Base-by-base conservation (phyloP, 2,329 filamentous ascomycete species). In the Apiospora kogelbergensis region DNA sequence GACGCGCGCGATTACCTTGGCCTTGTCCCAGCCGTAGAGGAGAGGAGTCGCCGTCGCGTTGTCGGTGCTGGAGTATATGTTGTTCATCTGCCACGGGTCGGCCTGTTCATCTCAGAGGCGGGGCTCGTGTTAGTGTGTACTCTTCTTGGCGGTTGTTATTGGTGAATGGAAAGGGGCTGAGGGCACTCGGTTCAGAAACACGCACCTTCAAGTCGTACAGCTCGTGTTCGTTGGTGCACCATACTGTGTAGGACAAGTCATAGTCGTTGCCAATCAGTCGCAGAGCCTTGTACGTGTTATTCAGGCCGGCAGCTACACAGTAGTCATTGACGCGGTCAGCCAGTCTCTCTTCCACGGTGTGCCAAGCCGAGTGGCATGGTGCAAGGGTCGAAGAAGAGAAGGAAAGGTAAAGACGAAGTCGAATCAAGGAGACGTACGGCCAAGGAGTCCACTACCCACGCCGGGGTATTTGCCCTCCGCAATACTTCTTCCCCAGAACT, bases 171-270 rank as follows among this genome's bases (percentile, higher is more conserved):
- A 9, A 30, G 4, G 41, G 10, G 64, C 2, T 33, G 1, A n/a
- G n/a, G 20, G 26, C 5, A 30, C 0, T n/a, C 1, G 41, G 22
- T 2, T n/a, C n/a, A n/a, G n/a, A n/a, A 4, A 6, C 11, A 22
- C 42, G 6, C 7, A 53, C 65, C 65, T 53, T 85, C 46, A 91
- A 74, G 71, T 92, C 84, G 75, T 92, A 93, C 2, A 91, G 83
- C 76, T 93, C 90, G 68, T 88, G 86, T 74, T 91, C 89, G 66
- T 89, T 88, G 17, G 80, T 90, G 74, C 91, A 93, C 90, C 90
- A 93, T 0, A 91, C 88, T 0, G 88, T 85, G 73, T 93, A 93
- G 70, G 89, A 88, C 6, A 92, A 76, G 73, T 85, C 88, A 74
- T 91, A 92, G 5, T 80, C 78, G 2, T 83, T 75, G 0, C 84